Conservation (phyloP, 1,139 yeast species). For the Yamadazyma atmosphaerica region DNA sequence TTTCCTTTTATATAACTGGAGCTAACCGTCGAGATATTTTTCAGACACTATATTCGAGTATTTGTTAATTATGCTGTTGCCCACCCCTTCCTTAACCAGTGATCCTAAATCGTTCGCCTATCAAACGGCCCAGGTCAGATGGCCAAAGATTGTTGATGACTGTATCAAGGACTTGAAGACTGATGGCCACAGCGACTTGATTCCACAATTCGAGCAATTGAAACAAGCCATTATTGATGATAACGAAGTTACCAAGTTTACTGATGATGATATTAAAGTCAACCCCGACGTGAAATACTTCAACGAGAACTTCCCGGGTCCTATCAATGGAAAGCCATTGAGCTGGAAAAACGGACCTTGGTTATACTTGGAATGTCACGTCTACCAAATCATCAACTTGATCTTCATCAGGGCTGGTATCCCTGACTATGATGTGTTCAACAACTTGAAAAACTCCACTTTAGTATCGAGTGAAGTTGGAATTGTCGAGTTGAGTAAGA, state of each 20-base stretch:
- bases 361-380: constrained; percentile 82
- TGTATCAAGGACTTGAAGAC: constrained; percentile 58
- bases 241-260: constrained; percentile 41
- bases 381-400: constrained; percentile 64
- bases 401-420: constrained; percentile 32
- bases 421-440: constrained; percentile 67
- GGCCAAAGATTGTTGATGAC: constrained; percentile 81
- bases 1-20: neutral
- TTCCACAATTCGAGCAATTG: constrained; percentile 35
- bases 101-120: constrained; percentile 80
- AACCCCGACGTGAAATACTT: constrained; percentile 51
- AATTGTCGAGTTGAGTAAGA: constrained; percentile 75
- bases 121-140: constrained; percentile 74
- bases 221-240: constrained; percentile 40
- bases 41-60: neutral
- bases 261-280: constrained; percentile 34
- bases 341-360: constrained; percentile 92
- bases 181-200: constrained; percentile 6
- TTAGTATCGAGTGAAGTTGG: constrained; percentile 76
- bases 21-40: too few species aligned
- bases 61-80: constrained; percentile 20
- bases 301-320: constrained; percentile 35
- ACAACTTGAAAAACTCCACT: constrained; percentile 65
- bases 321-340: constrained; percentile 15
- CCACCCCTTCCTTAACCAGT: constrained; percentile 57